Evolutionary conservation across 257 asterid species (phyloP).

Genomic region (Solanum etuberosum): DNA sequence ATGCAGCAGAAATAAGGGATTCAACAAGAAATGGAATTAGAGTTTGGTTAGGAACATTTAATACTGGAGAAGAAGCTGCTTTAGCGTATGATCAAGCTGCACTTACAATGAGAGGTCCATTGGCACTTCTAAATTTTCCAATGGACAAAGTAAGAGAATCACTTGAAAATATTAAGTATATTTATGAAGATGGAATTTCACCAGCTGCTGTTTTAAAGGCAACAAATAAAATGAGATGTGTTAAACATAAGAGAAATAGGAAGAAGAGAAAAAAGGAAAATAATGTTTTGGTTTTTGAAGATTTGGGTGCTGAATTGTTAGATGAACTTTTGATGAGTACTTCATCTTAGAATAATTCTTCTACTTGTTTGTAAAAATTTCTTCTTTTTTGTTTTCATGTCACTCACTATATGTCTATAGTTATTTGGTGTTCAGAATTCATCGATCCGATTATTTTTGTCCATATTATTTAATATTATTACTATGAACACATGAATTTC

Average conservation of each 20-base stretch:
- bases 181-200: conserved; percentile 10
- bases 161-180: conserved; percentile 2
- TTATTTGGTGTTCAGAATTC: neutral
- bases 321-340: conserved; percentile 12
- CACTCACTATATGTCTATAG: neutral
- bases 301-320: conserved; percentile 26
- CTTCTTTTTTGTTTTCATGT: neutral
- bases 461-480: neutral
- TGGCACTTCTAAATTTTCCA: conserved; percentile 18
- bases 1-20: conserved; percentile 35
- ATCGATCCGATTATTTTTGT: neutral
- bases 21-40: conserved; percentile 30
- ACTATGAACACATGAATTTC: neutral
- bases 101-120: conserved; percentile 14
- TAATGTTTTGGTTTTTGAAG: conserved; percentile 15
- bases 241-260: neutral
- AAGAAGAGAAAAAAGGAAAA: neutral
- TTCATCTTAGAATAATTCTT: neutral
- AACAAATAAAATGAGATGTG: conserved; percentile 11
- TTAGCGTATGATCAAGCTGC: conserved; percentile 37
- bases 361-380: neutral
- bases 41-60: conserved; percentile 34
- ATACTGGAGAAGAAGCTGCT: conserved; percentile 24
- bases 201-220: conserved; percentile 26
- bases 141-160: conserved; percentile 16